Percentiles rank a stretch among this genome's conserved stretches.
Conservation (phyloP, 192 early-diverging fungal species). For the Helicostylum pulchrum region DNA sequence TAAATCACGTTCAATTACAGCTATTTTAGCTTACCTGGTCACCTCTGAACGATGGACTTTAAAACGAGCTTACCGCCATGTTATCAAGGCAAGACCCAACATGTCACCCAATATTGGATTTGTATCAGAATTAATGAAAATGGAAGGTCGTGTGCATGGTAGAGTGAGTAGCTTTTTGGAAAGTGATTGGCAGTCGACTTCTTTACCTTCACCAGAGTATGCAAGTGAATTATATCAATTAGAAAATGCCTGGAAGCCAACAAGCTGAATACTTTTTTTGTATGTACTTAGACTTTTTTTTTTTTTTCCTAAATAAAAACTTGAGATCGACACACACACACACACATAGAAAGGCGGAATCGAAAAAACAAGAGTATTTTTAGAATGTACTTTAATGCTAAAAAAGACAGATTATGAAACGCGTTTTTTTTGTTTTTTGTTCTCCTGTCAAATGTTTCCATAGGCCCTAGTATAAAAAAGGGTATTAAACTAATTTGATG, state of each 20-base stretch:
- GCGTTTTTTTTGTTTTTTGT: no score
- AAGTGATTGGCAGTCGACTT: conserved; percentile 33
- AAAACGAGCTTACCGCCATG: conserved; percentile 62
- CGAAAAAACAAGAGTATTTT: no score
- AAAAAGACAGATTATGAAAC: no score
- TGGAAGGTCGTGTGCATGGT: conserved; percentile 62
- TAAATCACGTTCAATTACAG: conserved; percentile 65
- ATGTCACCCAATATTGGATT: conserved; percentile 80
- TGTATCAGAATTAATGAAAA: conserved; percentile 60
- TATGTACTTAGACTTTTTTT: no score
- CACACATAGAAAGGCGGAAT: no score
- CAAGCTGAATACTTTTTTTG: no score
- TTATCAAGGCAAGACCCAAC: conserved; percentile 58
- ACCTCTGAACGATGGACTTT: conserved; percentile 57
- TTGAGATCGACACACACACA: no score
- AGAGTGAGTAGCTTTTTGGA: conserved; percentile 34
- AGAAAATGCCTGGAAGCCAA: conserved; percentile 24
- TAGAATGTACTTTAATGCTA: no score
- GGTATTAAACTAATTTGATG: no score
- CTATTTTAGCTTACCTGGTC: conserved; percentile 67
- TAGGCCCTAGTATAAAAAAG: no score
- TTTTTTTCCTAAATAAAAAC: no score
- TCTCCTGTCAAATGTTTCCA: no score
- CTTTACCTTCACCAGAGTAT: conserved; percentile 26
- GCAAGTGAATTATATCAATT: conserved; percentile 20